Evolutionary conservation across 495 filamentous ascomycete genomes (phyloP).

Genomic region (Staphylotrichum longicolle): DNA sequence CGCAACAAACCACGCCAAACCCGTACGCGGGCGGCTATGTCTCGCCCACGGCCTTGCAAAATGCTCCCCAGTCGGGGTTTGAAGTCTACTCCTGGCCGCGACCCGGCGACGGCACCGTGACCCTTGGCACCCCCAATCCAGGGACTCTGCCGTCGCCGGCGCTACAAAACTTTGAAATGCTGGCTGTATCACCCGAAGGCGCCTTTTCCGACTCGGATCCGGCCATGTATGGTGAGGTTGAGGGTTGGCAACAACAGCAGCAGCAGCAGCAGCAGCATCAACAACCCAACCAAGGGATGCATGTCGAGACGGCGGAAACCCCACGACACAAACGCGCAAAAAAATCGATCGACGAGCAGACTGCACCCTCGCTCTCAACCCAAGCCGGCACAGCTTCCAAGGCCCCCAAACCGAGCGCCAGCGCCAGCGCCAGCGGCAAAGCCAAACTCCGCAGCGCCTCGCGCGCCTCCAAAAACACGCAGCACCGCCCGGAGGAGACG

Average conservation of each 20-base stretch:
- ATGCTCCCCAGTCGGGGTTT: neutral
- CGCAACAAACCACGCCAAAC: constrained; percentile 5
- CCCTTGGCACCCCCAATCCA: neutral
- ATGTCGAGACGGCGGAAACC: no score
- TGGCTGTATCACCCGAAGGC: neutral
- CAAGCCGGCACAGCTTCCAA: neutral
- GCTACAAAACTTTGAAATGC: neutral
- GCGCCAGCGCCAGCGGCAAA: neutral
- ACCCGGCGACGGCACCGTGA: constrained; percentile 2
- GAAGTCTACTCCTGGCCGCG: constrained; percentile 8
- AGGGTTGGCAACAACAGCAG: constrained; percentile 4
- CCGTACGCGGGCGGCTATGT: constrained; percentile 20
- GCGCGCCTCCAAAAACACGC: constrained; percentile 41
- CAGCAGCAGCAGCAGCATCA: neutral
- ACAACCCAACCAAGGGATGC: neutral
- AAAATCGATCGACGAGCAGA: no score
- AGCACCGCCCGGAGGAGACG: constrained; percentile 35
- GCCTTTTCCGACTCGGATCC: constrained; percentile 7
- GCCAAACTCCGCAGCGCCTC: constrained; percentile 42
- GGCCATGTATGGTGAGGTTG: neutral
- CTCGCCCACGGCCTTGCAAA: constrained; percentile 13
- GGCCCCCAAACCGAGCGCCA: neutral
- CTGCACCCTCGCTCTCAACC: no score
- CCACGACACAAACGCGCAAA: no score
- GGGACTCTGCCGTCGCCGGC: constrained; percentile 10